phyloP scores from a whole-genome alignment of 257 asterid genomes.

The Nicotiana sylvestris region DNA sequence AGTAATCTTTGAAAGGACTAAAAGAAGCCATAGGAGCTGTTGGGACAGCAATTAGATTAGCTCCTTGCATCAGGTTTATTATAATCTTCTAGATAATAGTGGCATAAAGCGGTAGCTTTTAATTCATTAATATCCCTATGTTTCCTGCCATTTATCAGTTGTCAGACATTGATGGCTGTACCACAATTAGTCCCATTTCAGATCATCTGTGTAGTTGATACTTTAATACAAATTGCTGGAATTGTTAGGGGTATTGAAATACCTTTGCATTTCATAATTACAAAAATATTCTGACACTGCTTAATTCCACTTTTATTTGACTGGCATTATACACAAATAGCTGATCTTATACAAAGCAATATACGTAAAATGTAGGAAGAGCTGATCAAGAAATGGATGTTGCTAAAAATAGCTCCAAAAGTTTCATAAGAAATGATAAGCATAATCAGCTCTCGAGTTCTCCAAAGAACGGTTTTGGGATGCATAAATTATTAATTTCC shows the following conservation, averaged over 20 bases:
- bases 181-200: neutral
- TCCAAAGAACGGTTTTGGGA: conserved; percentile 27
- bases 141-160: no score
- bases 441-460: neutral
- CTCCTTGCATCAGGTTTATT: no score
- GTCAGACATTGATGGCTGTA: neutral
- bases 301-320: neutral
- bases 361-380: neutral
- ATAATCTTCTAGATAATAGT: no score
- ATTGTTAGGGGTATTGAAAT: no score
- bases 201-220: neutral
- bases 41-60: neutral
- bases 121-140: no score
- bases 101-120: no score
- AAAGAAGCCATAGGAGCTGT: neutral
- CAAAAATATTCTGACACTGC: neutral
- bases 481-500: conserved; percentile 43
- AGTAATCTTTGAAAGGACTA: neutral
- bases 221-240: neutral
- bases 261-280: no score
- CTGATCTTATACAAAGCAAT: neutral
- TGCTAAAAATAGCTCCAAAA: neutral
- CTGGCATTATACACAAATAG: neutral
- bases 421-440: neutral
- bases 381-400: neutral